Percentiles rank a stretch among this genome's conserved stretches.
phyloP scores from a whole-genome alignment of 495 filamentous ascomycete species.

The Jackrogersella multiformis region DNA sequence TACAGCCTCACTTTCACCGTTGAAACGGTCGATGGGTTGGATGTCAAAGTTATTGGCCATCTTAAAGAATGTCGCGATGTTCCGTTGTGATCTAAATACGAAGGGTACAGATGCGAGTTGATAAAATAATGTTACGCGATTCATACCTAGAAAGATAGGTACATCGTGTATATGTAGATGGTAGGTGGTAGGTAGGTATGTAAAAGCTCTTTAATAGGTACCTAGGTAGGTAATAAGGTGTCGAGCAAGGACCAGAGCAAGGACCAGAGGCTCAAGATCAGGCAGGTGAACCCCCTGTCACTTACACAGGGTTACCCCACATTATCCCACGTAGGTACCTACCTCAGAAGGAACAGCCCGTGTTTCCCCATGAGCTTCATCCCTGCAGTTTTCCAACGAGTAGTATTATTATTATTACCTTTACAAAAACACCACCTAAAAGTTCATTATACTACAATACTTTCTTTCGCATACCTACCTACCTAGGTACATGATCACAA shows the following conservation, averaged over 20 bases:
- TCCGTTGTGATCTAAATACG: no score
- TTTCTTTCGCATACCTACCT: neutral
- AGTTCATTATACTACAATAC: neutral
- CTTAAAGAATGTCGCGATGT: neutral
- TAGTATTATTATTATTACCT: neutral
- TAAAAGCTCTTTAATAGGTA: neutral
- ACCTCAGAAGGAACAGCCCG: neutral
- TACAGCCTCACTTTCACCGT: conserved; percentile 67
- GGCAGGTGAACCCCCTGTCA: neutral
- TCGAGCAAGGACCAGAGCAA: no score
- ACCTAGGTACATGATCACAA: no score
- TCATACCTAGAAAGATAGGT: no score
- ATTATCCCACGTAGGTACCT: neutral
- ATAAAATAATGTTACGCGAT: no score
- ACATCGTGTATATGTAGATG: no score
- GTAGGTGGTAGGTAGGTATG: no score
- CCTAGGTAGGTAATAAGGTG: neutral
- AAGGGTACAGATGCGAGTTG: no score
- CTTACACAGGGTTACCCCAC: conserved; percentile 32
- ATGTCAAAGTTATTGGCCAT: conserved; percentile 64
- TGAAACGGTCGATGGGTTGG: conserved; percentile 69
- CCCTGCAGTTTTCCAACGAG: neutral
- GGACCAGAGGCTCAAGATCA: neutral
- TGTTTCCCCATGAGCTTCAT: conserved; percentile 1
- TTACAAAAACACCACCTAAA: neutral